A percentile compares a stretch with the other conserved stretches of the same genome.
These are phyloP conservation scores for Kockovaella imperatae DNA, from an alignment of 768 basidiomycete species.

Conservation along the genomic window DNA sequence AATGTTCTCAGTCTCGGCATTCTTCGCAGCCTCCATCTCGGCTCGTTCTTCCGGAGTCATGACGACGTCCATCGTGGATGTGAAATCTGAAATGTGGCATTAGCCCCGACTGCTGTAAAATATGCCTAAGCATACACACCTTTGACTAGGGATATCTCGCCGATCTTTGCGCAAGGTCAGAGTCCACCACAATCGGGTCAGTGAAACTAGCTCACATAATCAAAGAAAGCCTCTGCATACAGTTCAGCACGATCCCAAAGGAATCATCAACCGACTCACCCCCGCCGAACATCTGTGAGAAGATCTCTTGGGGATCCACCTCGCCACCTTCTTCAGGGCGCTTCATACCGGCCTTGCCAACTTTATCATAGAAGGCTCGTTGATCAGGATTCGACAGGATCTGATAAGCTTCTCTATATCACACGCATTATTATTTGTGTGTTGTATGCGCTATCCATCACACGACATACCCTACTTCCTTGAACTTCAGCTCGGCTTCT, in stretches of 20 bases:
- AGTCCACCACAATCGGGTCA: background rate
- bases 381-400: slow-evolving; percentile 62
- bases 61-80: slow-evolving; percentile 60
- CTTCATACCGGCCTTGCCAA: slow-evolving; percentile 78
- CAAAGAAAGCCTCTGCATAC: slow-evolving; percentile 62
- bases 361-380: slow-evolving; percentile 85
- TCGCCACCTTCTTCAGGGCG: slow-evolving; percentile 67
- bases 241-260: background rate
- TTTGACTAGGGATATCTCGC: slow-evolving; percentile 92
- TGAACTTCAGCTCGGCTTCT: slow-evolving; percentile 95
- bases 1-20: slow-evolving; percentile 44
- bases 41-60: slow-evolving; percentile 89
- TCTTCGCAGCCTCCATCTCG: slow-evolving; percentile 69
- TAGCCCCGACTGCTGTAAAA: background rate
- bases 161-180: slow-evolving; percentile 56
- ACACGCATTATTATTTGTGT: background rate
- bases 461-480: slow-evolving; percentile 70
- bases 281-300: slow-evolving; percentile 91
- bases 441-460: background rate
- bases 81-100: slow-evolving; percentile 55
- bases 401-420: slow-evolving; percentile 76
- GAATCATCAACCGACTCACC: slow-evolving; percentile 16
- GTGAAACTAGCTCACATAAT: slow-evolving; percentile 59
- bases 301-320: slow-evolving; percentile 91
- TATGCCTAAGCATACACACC: slow-evolving; percentile 37